These are phyloP conservation scores for Solanum hybrid DNA, from an alignment of 305 asterid species.

Conservation along the genomic window DNA sequence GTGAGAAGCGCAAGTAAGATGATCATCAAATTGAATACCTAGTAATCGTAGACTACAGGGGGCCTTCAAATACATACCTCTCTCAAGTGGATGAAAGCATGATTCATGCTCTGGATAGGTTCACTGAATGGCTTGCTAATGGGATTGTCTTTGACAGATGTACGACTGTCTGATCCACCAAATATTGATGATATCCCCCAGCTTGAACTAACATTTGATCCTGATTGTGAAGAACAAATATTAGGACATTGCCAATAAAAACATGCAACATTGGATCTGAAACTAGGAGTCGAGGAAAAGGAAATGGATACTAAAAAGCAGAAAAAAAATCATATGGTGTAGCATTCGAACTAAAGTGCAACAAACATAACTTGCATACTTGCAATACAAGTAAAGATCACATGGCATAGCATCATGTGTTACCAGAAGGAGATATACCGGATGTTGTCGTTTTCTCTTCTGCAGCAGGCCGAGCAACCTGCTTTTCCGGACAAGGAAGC, in stretches of 20 bases:
- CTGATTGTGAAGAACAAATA: constrained; percentile 22
- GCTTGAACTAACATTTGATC: constrained; percentile 45
- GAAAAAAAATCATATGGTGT: neutral
- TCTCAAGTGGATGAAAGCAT: constrained; percentile 59
- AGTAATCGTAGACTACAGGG: neutral
- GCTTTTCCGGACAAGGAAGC: constrained; percentile 5
- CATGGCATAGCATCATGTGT: neutral
- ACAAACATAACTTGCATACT: neutral
- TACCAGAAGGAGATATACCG: constrained; percentile 30
- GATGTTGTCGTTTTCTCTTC: constrained; percentile 53
- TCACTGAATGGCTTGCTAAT: constrained; percentile 49
- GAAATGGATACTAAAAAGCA: neutral
- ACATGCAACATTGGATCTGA: neutral
- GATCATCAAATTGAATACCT: neutral
- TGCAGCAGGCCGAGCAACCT: constrained; percentile 53
- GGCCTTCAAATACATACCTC: constrained; percentile 43
- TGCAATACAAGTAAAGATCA: neutral
- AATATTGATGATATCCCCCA: constrained; percentile 98
- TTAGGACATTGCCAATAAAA: constrained; percentile 8
- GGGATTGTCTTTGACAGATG: constrained; percentile 49
- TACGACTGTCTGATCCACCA: constrained; percentile 64
- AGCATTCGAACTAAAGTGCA: neutral
- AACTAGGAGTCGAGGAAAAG: neutral
- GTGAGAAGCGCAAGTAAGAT: neutral
- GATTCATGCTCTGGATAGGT: constrained; percentile 63